Conservation (phyloP, 75 land plant species). For the Picea glauca region DNA sequence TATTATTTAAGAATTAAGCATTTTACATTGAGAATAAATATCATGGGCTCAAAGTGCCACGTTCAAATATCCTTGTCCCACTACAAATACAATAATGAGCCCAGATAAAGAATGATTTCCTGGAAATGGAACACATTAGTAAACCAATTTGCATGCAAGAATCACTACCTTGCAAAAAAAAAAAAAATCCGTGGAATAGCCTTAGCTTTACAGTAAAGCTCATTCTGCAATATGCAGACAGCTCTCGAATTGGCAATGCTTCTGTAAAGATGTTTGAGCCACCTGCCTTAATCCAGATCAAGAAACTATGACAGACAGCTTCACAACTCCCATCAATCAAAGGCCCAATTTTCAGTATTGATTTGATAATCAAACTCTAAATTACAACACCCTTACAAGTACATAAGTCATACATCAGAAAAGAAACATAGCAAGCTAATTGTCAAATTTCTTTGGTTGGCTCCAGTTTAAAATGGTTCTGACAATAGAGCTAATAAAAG, state of each 20-base stretch:
- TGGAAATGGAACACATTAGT: background rate
- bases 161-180: background rate
- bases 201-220: background rate
- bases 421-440: background rate
- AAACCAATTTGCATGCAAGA: background rate
- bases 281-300: background rate
- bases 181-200: background rate
- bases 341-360: background rate
- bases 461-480: conserved; percentile 5
- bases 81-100: background rate
- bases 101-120: background rate
- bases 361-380: background rate
- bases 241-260: background rate
- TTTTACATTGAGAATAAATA: background rate
- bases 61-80: background rate
- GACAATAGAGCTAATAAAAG: conserved; percentile 3
- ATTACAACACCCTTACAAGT: background rate
- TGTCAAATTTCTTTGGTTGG: conserved; percentile 8
- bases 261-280: background rate
- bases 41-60: too few species aligned
- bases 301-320: conserved; percentile 1
- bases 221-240: background rate
- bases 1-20: background rate
- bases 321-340: background rate
- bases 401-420: background rate